Evolutionary conservation across 78 protist genomes (phyloP).

Genomic region (Dictyostelium capitatum): DNA sequence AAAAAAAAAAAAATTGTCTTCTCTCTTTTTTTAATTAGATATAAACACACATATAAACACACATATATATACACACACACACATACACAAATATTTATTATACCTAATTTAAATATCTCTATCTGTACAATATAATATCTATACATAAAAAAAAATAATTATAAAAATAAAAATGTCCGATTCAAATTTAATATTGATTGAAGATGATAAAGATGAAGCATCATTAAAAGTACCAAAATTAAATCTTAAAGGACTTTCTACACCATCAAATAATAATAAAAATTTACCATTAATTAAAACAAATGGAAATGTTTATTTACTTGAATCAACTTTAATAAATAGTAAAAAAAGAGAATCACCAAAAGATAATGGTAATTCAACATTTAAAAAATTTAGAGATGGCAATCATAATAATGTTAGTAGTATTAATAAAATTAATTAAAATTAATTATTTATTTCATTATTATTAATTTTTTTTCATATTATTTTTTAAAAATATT

Average conservation of each 20-base stretch:
- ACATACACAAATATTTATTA: too few relatives aligned
- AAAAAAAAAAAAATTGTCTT: too few relatives aligned
- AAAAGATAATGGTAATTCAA: background rate
- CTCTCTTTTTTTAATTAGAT: too few relatives aligned
- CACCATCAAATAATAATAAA: background rate
- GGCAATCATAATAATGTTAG: background rate
- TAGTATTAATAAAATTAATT: background rate
- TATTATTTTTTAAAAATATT: background rate
- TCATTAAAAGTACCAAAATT: slow-evolving; percentile 10
- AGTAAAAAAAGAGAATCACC: slow-evolving; percentile 20
- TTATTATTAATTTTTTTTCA: background rate
- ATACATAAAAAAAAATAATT: too few relatives aligned
- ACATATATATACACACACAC: background rate
- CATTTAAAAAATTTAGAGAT: slow-evolving; percentile 5
- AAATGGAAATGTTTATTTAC: background rate
- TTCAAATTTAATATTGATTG: background rate
- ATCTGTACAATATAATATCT: background rate
- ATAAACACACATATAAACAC: background rate
- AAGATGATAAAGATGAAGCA: background rate
- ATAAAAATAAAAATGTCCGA: background rate
- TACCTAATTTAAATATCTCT: too few relatives aligned
- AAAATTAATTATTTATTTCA: background rate
- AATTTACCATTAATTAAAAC: background rate
- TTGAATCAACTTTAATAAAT: background rate
- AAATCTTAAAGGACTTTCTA: background rate